phyloP scores from a whole-genome alignment of 2,329 filamentous ascomycete genomes.

The Leptographium procerum region DNA sequence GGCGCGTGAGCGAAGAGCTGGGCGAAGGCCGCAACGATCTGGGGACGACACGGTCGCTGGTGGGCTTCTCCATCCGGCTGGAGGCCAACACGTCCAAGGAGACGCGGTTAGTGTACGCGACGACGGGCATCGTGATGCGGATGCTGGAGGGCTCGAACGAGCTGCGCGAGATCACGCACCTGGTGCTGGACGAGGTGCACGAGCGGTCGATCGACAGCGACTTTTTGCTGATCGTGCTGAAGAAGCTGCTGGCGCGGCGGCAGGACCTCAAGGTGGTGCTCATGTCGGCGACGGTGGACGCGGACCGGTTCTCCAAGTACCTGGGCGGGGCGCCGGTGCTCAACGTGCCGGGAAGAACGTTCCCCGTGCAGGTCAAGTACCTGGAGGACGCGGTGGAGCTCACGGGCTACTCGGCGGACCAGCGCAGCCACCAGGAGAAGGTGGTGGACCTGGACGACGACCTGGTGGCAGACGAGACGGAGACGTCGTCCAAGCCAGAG shows the following conservation, averaged over 20 bases:
- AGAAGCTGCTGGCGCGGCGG: conserved; percentile 64
- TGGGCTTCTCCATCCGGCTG: conserved; percentile 88
- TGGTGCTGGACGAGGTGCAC: conserved; percentile 96
- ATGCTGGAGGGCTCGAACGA: conserved; percentile 90
- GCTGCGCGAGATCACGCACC: conserved; percentile 78
- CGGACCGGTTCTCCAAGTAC: conserved; percentile 81
- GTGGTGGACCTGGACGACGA: conserved; percentile 55
- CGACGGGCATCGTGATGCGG: conserved; percentile 85
- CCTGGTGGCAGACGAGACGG: conserved; percentile 35
- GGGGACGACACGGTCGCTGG: conserved; percentile 70
- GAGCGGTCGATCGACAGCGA: conserved; percentile 95
- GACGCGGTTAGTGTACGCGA: conserved; percentile 83
- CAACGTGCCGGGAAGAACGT: conserved; percentile 85
- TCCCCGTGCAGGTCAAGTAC: conserved; percentile 78
- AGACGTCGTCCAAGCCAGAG: conserved; percentile 40
- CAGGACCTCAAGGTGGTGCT: conserved; percentile 83
- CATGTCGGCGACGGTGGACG: conserved; percentile 96
- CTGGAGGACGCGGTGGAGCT: conserved; percentile 87
- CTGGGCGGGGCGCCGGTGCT: conserved; percentile 76
- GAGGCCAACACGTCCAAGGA: conserved; percentile 76
- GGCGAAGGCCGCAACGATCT: conserved; percentile 75
- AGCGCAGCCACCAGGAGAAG: conserved; percentile 35
- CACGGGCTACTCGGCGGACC: conserved; percentile 58
- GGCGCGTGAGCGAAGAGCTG: conserved; percentile 87
- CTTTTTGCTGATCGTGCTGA: conserved; percentile 84